A percentile compares a stretch with the other conserved stretches of the same genome.
Evolutionary conservation across 2,329 filamentous ascomycete genomes (phyloP).

Genomic region (Cyphellophora europaea): DNA sequence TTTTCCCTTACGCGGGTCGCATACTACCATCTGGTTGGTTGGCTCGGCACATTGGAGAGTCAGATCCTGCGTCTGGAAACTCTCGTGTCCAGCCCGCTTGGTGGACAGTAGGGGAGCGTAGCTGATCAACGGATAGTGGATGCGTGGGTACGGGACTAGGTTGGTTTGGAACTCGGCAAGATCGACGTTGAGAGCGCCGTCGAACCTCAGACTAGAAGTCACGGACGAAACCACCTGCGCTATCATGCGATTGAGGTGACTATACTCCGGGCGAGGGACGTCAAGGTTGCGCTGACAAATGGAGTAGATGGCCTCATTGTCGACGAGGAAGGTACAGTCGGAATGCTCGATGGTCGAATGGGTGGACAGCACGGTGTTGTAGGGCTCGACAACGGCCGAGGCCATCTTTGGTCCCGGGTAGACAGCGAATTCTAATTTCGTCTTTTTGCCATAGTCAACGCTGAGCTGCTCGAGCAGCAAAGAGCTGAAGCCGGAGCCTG

Average conservation of each 20-base stretch:
- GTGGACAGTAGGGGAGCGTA: constrained; percentile 57
- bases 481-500: constrained; percentile 57
- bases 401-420: constrained; percentile 57
- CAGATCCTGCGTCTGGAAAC: constrained; percentile 73
- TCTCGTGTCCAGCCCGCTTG: constrained; percentile 73
- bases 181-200: constrained; percentile 59
- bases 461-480: constrained; percentile 56
- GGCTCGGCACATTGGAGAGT: constrained; percentile 60
- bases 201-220: constrained; percentile 55
- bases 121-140: constrained; percentile 58
- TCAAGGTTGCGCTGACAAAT: constrained; percentile 58
- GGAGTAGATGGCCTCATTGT: constrained; percentile 61
- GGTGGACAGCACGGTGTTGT: constrained; percentile 49
- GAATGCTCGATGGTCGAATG: constrained; percentile 59
- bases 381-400: constrained; percentile 59
- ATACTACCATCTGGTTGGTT: constrained; percentile 62
- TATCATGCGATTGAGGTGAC: constrained; percentile 58
- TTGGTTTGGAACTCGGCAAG: constrained; percentile 63
- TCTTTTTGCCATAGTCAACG: constrained; percentile 59
- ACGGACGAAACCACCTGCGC: constrained; percentile 60
- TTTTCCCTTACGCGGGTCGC: constrained; percentile 56
- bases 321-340: constrained; percentile 60
- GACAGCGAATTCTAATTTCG: constrained; percentile 57
- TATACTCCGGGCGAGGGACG: constrained; percentile 54
- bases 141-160: constrained; percentile 57